Evolutionary conservation across 2,329 filamentous ascomycete genomes (phyloP).

Genomic region (Colletotrichum sidae): DNA sequence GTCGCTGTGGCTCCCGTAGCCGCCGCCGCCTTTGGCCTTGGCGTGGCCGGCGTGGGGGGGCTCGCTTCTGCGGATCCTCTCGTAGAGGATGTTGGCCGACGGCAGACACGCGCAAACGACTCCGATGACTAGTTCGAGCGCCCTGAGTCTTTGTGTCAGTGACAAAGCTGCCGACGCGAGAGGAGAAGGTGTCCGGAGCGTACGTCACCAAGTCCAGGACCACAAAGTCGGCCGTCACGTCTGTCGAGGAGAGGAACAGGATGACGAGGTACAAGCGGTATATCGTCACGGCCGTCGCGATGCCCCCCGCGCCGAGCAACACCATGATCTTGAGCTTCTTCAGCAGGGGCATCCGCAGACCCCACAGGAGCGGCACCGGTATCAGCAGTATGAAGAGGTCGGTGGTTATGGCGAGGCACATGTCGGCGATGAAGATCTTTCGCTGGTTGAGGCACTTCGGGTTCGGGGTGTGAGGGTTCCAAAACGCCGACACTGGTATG

Average conservation of each 20-base stretch:
- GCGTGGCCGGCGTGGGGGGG: neutral
- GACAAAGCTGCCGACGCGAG: no score
- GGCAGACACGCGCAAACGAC: conserved; percentile 38
- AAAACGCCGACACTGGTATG: conserved; percentile 41
- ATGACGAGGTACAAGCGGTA: conserved; percentile 43
- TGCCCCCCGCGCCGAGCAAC: conserved; percentile 46
- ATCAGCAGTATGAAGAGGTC: conserved; percentile 49
- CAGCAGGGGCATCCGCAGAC: conserved; percentile 41
- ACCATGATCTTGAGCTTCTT: conserved; percentile 49
- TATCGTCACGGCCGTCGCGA: conserved; percentile 44
- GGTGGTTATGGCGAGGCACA: conserved; percentile 46
- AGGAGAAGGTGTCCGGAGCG: neutral
- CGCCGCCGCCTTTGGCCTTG: neutral
- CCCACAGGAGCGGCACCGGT: conserved; percentile 47
- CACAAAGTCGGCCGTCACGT: conserved; percentile 43
- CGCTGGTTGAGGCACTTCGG: conserved; percentile 46
- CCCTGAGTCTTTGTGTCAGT: conserved; percentile 5
- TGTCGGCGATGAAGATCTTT: conserved; percentile 48
- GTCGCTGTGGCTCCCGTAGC: neutral
- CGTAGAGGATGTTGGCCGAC: conserved; percentile 36
- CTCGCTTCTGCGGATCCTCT: conserved; percentile 11
- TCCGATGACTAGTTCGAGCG: conserved; percentile 38
- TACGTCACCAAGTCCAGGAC: conserved; percentile 33
- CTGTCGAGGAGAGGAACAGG: conserved; percentile 40
- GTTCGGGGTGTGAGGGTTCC: conserved; percentile 39